A percentile compares a stretch with the other conserved stretches of the same genome.
Evolutionary conservation across 495 filamentous ascomycete genomes (phyloP).

Genomic region (Penicillium atrosanguineum): DNA sequence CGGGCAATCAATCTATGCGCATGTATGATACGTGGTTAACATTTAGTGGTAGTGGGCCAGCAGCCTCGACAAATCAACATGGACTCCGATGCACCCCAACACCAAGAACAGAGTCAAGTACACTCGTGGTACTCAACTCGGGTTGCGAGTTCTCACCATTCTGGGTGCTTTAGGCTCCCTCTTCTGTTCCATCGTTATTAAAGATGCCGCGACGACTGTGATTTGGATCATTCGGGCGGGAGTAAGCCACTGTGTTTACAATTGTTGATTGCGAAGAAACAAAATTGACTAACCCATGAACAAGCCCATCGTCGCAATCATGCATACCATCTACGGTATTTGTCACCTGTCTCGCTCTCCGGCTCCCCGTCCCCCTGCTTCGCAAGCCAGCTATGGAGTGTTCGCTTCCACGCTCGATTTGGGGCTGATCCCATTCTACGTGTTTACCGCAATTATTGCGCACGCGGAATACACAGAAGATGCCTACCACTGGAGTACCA

Average conservation of each 20-base stretch:
- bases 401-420: slow-evolving; percentile 73
- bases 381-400: slow-evolving; percentile 79
- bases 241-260: slow-evolving; percentile 46
- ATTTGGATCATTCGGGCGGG: slow-evolving; percentile 77
- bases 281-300: slow-evolving; percentile 1
- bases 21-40: slow-evolving; percentile 9
- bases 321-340: slow-evolving; percentile 70
- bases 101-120: slow-evolving; percentile 68
- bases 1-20: slow-evolving; percentile 14
- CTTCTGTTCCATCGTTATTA: slow-evolving; percentile 70
- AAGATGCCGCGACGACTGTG: slow-evolving; percentile 54
- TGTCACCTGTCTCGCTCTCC: slow-evolving; percentile 71
- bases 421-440: slow-evolving; percentile 71
- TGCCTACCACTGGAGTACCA: slow-evolving; percentile 57
- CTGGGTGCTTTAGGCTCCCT: slow-evolving; percentile 67
- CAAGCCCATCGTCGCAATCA: slow-evolving; percentile 67
- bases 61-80: slow-evolving; percentile 51
- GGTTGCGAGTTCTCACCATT: slow-evolving; percentile 61
- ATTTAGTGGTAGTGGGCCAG: slow-evolving; percentile 17
- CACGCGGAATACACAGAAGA: slow-evolving; percentile 42
- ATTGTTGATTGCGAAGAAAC: background rate
- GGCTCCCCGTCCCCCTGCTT: slow-evolving; percentile 65
- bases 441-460: slow-evolving; percentile 63
- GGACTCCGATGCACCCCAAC: slow-evolving; percentile 64
- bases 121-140: slow-evolving; percentile 62